Evolutionary conservation across 352 stramenopile species (phyloP).

Genomic region (Pythium insidiosum): DNA sequence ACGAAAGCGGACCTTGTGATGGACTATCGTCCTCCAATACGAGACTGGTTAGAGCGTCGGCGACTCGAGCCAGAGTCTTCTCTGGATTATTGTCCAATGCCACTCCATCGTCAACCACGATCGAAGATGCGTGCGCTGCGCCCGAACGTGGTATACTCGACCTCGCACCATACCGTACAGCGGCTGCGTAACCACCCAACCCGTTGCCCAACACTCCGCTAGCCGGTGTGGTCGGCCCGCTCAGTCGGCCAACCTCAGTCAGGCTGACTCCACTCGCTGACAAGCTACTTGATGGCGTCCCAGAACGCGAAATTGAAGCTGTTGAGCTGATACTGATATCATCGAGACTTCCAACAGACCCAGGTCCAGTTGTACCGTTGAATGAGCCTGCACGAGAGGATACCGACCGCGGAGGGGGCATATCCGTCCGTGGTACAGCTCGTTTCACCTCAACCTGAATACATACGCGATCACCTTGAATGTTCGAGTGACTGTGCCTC

Average conservation of each 20-base stretch:
- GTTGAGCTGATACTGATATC: slow-evolving; percentile 46
- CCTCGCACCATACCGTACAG: slow-evolving; percentile 61
- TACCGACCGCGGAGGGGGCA: slow-evolving; percentile 61
- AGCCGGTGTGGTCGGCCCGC: too few relatives aligned
- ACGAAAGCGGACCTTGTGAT: slow-evolving; percentile 29
- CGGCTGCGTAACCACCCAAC: slow-evolving; percentile 69
- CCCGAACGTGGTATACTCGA: slow-evolving; percentile 23
- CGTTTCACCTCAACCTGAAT: slow-evolving; percentile 75
- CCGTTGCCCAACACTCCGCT: too few relatives aligned
- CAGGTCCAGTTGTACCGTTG: slow-evolving; percentile 62
- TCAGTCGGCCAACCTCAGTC: slow-evolving; percentile 15
- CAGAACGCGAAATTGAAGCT: slow-evolving; percentile 39
- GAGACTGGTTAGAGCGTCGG: slow-evolving; percentile 63
- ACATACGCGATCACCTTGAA: neutral
- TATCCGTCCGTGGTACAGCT: slow-evolving; percentile 75
- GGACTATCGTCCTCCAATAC: slow-evolving; percentile 45
- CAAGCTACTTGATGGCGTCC: slow-evolving; percentile 51
- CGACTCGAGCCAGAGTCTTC: slow-evolving; percentile 27
- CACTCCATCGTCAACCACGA: slow-evolving; percentile 10
- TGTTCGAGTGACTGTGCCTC: too few relatives aligned
- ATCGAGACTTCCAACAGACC: slow-evolving; percentile 64
- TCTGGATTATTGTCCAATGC: slow-evolving; percentile 13
- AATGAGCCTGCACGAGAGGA: slow-evolving; percentile 71
- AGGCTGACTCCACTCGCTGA: slow-evolving; percentile 20
- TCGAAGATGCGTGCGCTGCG: slow-evolving; percentile 21